Percentiles rank a stretch among this genome's conserved stretches.
phyloP scores from a whole-genome alignment of 345 rosid genomes.

The Excoecaria agallocha region DNA sequence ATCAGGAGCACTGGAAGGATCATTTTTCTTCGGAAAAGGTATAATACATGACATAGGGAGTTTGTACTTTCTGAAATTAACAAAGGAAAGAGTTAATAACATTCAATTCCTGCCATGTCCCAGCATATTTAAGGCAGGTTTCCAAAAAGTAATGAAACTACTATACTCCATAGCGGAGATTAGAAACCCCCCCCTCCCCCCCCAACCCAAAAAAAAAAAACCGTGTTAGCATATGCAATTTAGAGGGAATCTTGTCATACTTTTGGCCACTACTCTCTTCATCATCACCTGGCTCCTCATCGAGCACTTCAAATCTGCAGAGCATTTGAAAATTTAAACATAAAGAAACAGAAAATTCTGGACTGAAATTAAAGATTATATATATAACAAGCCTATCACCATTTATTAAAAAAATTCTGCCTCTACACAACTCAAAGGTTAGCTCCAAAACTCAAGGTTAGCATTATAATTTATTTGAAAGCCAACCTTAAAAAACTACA shows the following conservation, averaged over 20 bases:
- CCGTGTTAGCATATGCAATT: background rate
- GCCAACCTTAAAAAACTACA: background rate
- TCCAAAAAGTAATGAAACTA: background rate
- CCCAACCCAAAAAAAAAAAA: background rate
- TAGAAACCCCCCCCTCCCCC: too few species aligned
- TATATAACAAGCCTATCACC: background rate
- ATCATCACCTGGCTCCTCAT: slow-evolving; percentile 97
- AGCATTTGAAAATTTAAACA: slow-evolving; percentile 6
- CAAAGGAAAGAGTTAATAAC: slow-evolving; percentile 11
- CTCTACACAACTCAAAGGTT: background rate
- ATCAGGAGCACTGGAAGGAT: slow-evolving; percentile 60
- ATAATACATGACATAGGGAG: slow-evolving; percentile 66
- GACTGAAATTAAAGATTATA: background rate
- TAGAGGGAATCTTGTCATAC: slow-evolving; percentile 32
- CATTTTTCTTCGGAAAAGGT: slow-evolving; percentile 82
- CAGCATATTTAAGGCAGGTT: slow-evolving; percentile 1
- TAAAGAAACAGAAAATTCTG: background rate
- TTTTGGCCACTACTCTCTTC: slow-evolving; percentile 80
- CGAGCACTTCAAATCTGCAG: slow-evolving; percentile 83
- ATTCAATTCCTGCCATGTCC: background rate
- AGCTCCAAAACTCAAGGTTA: background rate
- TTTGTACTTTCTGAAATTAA: slow-evolving; percentile 71
- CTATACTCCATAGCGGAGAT: background rate
- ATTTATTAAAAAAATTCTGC: background rate
- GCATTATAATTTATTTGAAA: background rate